Conservation (phyloP, 2,329 filamentous ascomycete species). For the Venturia nashicola region DNA sequence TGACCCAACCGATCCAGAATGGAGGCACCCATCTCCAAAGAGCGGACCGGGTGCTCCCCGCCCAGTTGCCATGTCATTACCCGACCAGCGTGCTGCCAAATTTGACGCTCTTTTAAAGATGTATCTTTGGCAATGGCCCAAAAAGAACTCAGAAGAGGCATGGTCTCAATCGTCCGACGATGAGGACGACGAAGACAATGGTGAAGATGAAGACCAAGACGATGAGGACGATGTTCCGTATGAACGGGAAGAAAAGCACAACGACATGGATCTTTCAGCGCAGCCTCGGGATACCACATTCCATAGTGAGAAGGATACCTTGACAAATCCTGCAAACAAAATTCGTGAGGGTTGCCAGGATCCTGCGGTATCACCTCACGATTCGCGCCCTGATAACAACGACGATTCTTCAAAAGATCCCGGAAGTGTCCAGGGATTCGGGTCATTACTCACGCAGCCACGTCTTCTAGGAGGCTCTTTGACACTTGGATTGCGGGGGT, state of each 20-base stretch:
- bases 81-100: background rate
- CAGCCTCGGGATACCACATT: background rate
- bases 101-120: background rate
- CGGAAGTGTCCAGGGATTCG: background rate
- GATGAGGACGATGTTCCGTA: background rate
- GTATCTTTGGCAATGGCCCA: background rate
- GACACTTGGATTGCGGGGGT: background rate
- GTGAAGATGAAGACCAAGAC: background rate
- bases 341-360: background rate
- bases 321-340: background rate
- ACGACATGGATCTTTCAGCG: too few relatives aligned
- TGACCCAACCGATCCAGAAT: background rate
- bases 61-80: background rate
- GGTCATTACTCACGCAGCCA: background rate
- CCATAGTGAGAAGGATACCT: background rate
- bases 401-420: background rate
- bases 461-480: background rate
- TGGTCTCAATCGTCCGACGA: background rate
- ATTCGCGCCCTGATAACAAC: background rate
- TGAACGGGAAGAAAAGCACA: background rate
- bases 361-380: background rate
- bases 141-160: background rate
- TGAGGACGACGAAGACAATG: background rate
- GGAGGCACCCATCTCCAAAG: background rate
- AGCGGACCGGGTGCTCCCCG: background rate